Conservation (phyloP, 129 eudicot species). For the Gnaphalium uliginosum region DNA sequence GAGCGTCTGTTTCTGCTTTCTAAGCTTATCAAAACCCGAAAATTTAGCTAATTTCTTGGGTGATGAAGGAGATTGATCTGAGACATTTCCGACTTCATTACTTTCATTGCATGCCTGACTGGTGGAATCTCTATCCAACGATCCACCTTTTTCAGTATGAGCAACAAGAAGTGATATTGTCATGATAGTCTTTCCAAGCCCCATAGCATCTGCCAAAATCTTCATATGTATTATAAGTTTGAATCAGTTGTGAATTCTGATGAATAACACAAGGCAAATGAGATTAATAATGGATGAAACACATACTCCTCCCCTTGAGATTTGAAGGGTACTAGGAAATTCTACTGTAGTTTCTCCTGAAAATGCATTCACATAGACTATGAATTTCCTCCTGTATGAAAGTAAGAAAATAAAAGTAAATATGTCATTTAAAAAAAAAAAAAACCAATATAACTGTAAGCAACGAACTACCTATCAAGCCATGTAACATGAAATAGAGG, state of each 20-base stretch:
- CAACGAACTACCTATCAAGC: not conserved
- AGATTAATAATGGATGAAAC: slow-evolving; percentile 6
- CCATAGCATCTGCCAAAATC: slow-evolving; percentile 99
- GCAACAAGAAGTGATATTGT: slow-evolving; percentile 92
- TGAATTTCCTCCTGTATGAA: slow-evolving; percentile 65
- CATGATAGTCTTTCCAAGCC: slow-evolving; percentile 99
- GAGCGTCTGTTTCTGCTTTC: slow-evolving; percentile 49
- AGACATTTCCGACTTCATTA: slow-evolving; percentile 35
- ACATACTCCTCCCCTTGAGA: slow-evolving; percentile 99
- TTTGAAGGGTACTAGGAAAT: slow-evolving; percentile 95
- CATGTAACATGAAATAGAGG: not conserved
- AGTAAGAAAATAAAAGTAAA: not conserved
- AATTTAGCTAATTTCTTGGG: slow-evolving; percentile 52
- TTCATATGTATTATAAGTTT: slow-evolving; percentile 40
- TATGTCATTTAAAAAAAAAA: not conserved
- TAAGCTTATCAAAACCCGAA: slow-evolving; percentile 72
- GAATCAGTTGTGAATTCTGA: slow-evolving; percentile 8
- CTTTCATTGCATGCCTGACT: slow-evolving; percentile 36
- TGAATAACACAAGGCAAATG: not conserved
- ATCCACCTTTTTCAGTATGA: slow-evolving; percentile 69
- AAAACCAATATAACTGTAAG: not conserved
- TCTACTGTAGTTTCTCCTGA: slow-evolving; percentile 95
- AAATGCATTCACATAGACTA: slow-evolving; percentile 80
- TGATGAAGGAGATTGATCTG: slow-evolving; percentile 56
- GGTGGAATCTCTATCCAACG: slow-evolving; percentile 42